Percentiles rank a stretch among this genome's conserved stretches.
These are phyloP conservation scores for Aaosphaeria arxii DNA, from an alignment of 2,329 filamentous ascomycete genomes.

Conservation along the genomic window DNA sequence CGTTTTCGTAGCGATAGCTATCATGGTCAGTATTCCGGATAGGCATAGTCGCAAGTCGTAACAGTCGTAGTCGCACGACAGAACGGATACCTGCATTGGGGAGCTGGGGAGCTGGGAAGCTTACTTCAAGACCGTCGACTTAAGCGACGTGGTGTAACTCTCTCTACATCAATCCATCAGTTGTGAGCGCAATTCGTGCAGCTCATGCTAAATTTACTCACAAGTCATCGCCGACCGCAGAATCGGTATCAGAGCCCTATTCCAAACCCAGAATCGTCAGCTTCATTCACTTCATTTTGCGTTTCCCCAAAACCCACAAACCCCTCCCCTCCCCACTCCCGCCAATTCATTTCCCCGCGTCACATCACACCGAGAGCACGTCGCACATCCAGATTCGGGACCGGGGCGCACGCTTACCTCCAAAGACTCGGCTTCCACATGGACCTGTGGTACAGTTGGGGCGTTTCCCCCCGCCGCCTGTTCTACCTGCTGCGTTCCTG, in stretches of 20 bases:
- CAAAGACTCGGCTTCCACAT: no score
- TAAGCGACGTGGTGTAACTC: constrained; percentile 22
- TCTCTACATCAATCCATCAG: constrained; percentile 6
- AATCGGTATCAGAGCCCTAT: constrained; percentile 11
- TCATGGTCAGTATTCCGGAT: not conserved
- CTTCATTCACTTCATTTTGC: constrained; percentile 8
- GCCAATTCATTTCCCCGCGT: no score
- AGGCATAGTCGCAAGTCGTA: not conserved
- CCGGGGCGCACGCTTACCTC: no score
- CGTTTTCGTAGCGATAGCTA: constrained; percentile 23
- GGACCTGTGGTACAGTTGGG: no score
- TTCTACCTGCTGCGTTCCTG: no score
- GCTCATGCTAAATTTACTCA: constrained; percentile 4
- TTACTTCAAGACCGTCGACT: constrained; percentile 18
- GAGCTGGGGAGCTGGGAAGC: not conserved
- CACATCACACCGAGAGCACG: no score
- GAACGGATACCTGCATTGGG: not conserved
- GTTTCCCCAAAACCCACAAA: no score
- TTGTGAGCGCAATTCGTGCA: not conserved
- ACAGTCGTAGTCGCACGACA: no score
- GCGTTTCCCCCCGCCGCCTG: no score
- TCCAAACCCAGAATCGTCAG: no score
- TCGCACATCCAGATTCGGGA: no score
- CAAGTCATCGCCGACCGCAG: constrained; percentile 17
- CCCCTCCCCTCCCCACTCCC: no score